Evolutionary conservation across 164 flowering plant genomes (phyloP), one percentile per base, ranked within the genome.

Genomic region (Nelumbo lutea): DNA sequence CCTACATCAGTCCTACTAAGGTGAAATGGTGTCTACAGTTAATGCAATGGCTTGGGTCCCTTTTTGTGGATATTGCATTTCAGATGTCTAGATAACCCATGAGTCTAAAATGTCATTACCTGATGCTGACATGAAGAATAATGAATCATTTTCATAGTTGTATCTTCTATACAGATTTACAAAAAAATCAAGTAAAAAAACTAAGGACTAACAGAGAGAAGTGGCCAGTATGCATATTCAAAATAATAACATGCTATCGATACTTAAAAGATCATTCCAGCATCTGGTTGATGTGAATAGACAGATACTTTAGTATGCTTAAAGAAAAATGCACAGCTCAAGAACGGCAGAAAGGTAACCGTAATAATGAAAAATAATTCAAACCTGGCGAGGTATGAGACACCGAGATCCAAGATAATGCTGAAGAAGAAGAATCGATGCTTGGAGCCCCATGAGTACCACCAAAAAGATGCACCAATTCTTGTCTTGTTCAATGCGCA

Each of bases 381-480:
- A 65, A 67, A 95, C 99, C 99, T 92, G 97, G 55, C 82, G 94
- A 70, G 99, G 99, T 70, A 95, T 88, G 83, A 95, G 92, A 65
- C 99, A 95, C 42, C 97, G 83, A 65, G 99, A 92, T 71, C 99
- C 97, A 75, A 95, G 83, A 84, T 92, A 90, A 75, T 92, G 96
- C 76, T 95, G 99, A 69, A 89, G 86, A 68, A 95, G 94, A 72
- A 95, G 97, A 80, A 95, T 74, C 38, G 73, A 71, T 9, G 91
- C 96, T 79, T 95, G 99, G 15, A 95, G 70, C 56, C 85, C 88
- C 86, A 85, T 83, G 70, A 89, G 90, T 61, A 83, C 48, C 55
- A 60, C 76, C 85, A 95, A 74, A 76, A 82, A 86, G 59, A 87
- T 78, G 56, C 99, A 95, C 97, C 99, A 95, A 61, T 68, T 80